Percentiles rank a stretch among this genome's conserved stretches.
Conservation (phyloP, 2,329 filamentous ascomycete genomes). For the Fusarium sp. region DNA sequence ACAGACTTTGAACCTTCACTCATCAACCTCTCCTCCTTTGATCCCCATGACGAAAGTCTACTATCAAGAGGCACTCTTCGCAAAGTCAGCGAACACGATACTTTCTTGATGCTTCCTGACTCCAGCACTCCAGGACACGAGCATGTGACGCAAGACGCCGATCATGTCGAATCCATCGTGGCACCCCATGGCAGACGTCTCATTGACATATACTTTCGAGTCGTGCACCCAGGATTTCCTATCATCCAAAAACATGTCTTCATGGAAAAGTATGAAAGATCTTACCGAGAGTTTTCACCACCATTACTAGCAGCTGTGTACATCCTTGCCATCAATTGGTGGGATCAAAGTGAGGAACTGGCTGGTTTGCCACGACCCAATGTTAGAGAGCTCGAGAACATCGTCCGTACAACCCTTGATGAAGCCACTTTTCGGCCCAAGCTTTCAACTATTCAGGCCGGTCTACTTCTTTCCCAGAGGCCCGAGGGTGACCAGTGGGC, state of each 20-base stretch:
- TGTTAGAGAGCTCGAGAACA: slow-evolving; percentile 75
- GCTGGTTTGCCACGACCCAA: slow-evolving; percentile 74
- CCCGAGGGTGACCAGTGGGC: slow-evolving; percentile 85
- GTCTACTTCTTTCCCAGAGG: slow-evolving; percentile 77
- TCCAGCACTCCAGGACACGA: slow-evolving; percentile 76
- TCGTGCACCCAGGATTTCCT: slow-evolving; percentile 83
- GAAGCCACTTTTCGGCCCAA: slow-evolving; percentile 86
- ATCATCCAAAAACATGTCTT: slow-evolving; percentile 86
- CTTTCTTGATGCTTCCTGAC: slow-evolving; percentile 83
- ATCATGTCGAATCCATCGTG: slow-evolving; percentile 79
- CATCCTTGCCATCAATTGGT: slow-evolving; percentile 88
- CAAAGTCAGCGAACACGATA: slow-evolving; percentile 80
- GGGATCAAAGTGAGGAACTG: slow-evolving; percentile 77
- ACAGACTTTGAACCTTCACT: slow-evolving; percentile 87
- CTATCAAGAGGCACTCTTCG: slow-evolving; percentile 75
- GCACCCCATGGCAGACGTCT: slow-evolving; percentile 79
- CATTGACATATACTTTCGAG: slow-evolving; percentile 82
- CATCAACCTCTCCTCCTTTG: slow-evolving; percentile 82
- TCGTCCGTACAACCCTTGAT: slow-evolving; percentile 77
- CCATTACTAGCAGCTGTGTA: slow-evolving; percentile 83
- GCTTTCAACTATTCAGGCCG: slow-evolving; percentile 81
- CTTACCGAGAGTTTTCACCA: slow-evolving; percentile 78
- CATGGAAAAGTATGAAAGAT: slow-evolving; percentile 78
- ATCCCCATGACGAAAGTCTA: slow-evolving; percentile 82
- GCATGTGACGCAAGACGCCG: slow-evolving; percentile 73